phyloP scores from a whole-genome alignment of 2,329 filamentous ascomycete genomes.

The Diaporthe velutina region DNA sequence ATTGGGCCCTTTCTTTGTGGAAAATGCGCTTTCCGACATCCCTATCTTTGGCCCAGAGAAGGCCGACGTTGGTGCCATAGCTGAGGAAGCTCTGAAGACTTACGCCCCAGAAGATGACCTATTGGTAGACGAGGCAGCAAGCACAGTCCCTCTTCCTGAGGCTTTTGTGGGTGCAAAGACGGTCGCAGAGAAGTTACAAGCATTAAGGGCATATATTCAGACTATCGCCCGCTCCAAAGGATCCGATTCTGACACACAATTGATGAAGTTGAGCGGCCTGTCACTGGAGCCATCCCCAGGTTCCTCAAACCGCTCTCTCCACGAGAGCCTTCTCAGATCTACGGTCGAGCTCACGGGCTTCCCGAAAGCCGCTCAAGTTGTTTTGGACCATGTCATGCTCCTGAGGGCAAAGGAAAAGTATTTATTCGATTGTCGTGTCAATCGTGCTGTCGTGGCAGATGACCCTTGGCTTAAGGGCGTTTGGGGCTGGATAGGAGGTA shows the following conservation, averaged over 20 bases:
- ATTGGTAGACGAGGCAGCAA: slow-evolving; percentile 54
- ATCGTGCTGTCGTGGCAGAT: slow-evolving; percentile 76
- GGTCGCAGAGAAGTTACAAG: slow-evolving; percentile 63
- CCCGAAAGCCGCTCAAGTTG: slow-evolving; percentile 63
- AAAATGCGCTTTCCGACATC: slow-evolving; percentile 65
- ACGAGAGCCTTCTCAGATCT: slow-evolving; percentile 66
- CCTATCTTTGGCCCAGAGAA: slow-evolving; percentile 70
- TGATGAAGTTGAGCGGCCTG: slow-evolving; percentile 26
- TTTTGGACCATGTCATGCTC: slow-evolving; percentile 70
- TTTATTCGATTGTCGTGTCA: slow-evolving; percentile 73
- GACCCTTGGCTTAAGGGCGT: slow-evolving; percentile 81
- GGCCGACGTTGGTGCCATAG: slow-evolving; percentile 55
- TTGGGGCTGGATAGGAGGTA: slow-evolving; percentile 82
- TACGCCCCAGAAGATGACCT: slow-evolving; percentile 49
- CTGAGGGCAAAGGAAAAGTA: slow-evolving; percentile 73
- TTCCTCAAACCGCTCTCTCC: slow-evolving; percentile 66
- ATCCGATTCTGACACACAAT: slow-evolving; percentile 36
- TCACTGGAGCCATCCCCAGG: slow-evolving; percentile 36
- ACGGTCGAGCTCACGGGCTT: slow-evolving; percentile 60
- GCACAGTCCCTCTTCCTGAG: slow-evolving; percentile 52
- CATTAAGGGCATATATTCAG: slow-evolving; percentile 54
- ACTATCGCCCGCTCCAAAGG: slow-evolving; percentile 3
- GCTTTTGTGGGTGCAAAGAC: slow-evolving; percentile 57
- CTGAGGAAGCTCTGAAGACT: slow-evolving; percentile 56
- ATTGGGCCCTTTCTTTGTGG: slow-evolving; percentile 66